Percentiles rank a stretch among this genome's conserved stretches.
These are phyloP conservation scores for Camptophora hylomeconis DNA, from an alignment of 2,329 filamentous ascomycete species.

Conservation along the genomic window DNA sequence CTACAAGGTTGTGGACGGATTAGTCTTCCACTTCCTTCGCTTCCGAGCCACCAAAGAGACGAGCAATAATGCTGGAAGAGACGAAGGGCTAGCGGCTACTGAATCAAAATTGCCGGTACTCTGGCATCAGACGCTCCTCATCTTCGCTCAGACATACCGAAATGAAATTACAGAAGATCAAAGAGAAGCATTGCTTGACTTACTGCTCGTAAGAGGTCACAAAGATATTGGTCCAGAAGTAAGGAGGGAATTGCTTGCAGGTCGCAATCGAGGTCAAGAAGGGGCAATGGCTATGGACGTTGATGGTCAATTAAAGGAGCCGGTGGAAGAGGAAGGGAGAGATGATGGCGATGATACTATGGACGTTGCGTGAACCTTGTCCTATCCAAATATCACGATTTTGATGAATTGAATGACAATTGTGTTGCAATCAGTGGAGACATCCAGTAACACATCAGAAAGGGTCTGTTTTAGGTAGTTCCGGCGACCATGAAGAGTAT, in stretches of 20 bases:
- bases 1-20: conserved; percentile 82
- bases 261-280: conserved; percentile 67
- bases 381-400: no score
- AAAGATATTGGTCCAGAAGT: conserved; percentile 83
- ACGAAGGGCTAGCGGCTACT: conserved; percentile 40
- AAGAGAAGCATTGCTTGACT: conserved; percentile 75
- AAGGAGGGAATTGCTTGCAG: conserved; percentile 73
- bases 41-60: conserved; percentile 59
- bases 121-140: conserved; percentile 87
- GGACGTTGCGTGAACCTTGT: no score
- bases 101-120: conserved; percentile 66
- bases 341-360: conserved; percentile 18
- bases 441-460: no score
- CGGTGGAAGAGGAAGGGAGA: conserved; percentile 43
- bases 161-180: conserved; percentile 96
- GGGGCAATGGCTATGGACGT: conserved; percentile 55
- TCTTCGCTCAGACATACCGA: conserved; percentile 86
- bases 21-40: conserved; percentile 93
- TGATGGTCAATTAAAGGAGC: conserved; percentile 97
- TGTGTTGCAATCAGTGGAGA: no score
- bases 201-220: conserved; percentile 75
- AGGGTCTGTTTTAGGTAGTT: no score
- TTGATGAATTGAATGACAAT: no score
- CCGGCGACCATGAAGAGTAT: no score
- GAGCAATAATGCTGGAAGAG: conserved; percentile 38